Conservation (phyloP, 2,329 filamentous ascomycete species). For the Thielaviopsis musarum region DNA sequence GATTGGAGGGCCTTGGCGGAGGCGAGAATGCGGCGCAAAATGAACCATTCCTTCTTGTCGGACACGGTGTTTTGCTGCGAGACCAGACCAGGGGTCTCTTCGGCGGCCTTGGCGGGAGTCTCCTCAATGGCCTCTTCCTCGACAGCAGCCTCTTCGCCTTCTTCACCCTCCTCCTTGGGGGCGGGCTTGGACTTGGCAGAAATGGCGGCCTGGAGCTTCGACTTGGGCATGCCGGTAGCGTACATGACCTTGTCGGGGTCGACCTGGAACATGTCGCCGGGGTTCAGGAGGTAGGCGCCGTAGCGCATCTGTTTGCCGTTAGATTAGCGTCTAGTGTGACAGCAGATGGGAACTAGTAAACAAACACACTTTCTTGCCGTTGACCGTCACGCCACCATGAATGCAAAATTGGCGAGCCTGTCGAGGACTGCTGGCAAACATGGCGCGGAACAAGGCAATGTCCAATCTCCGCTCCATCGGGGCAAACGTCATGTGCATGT, state of each 20-base stretch:
- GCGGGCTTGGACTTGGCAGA: conserved; percentile 8
- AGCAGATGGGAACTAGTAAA: neutral
- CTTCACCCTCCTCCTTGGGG: conserved; percentile 14
- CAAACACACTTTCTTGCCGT: conserved; percentile 70
- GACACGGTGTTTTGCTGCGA: conserved; percentile 19
- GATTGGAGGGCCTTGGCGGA: conserved; percentile 41
- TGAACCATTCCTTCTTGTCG: conserved; percentile 12
- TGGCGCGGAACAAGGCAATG: conserved; percentile 79
- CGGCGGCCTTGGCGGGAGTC: conserved; percentile 17
- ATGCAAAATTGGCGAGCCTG: conserved; percentile 91
- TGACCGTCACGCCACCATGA: conserved; percentile 86
- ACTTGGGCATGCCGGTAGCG: conserved; percentile 64
- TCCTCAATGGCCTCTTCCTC: conserved; percentile 15
- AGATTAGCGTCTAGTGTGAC: neutral
- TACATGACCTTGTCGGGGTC: conserved; percentile 75
- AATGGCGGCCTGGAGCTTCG: conserved; percentile 15
- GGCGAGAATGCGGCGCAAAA: conserved; percentile 33
- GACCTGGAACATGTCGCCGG: conserved; percentile 96
- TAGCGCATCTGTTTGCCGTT: conserved; percentile 54
- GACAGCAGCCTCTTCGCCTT: conserved; percentile 15
- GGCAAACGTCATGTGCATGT: conserved; percentile 91
- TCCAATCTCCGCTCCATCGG: conserved; percentile 83
- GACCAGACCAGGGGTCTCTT: conserved; percentile 14
- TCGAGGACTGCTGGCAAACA: conserved; percentile 85
- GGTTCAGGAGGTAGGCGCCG: conserved; percentile 86